Evolutionary conservation across 2,329 filamentous ascomycete genomes (phyloP).

Genomic region (Paramyrothecium sp.): DNA sequence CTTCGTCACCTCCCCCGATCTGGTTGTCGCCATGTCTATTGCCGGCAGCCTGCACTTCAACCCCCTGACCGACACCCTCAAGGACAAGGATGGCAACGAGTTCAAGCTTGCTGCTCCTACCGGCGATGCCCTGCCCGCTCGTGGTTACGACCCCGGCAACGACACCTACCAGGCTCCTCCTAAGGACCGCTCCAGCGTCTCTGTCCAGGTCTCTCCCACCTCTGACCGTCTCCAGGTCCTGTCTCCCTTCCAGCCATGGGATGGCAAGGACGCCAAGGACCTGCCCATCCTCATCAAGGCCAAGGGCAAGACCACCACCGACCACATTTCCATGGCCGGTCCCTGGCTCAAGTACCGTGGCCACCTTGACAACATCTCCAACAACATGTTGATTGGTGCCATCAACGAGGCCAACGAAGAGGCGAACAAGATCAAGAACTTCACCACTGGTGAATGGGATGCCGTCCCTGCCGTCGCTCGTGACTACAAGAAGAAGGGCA

Average conservation of each 20-base stretch:
- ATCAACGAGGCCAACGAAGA: slow-evolving; percentile 94
- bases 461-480: slow-evolving; percentile 91
- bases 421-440: slow-evolving; percentile 97
- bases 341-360: slow-evolving; percentile 99
- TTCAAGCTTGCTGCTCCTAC: slow-evolving; percentile 82
- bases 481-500: slow-evolving; percentile 97
- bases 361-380: slow-evolving; percentile 98
- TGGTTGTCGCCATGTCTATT: slow-evolving; percentile 83
- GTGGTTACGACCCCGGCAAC: slow-evolving; percentile 86
- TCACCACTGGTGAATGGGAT: slow-evolving; percentile 77
- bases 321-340: slow-evolving; percentile 95
- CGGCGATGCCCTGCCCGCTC: slow-evolving; percentile 75
- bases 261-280: slow-evolving; percentile 83
- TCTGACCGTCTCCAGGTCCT: slow-evolving; percentile 96
- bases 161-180: slow-evolving; percentile 97
- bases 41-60: slow-evolving; percentile 90
- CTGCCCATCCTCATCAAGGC: slow-evolving; percentile 97
- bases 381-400: slow-evolving; percentile 99
- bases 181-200: slow-evolving; percentile 68
- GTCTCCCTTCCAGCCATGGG: slow-evolving; percentile 80
- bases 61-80: slow-evolving; percentile 86
- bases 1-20: slow-evolving; percentile 87
- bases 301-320: slow-evolving; percentile 96
- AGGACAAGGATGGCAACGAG: slow-evolving; percentile 94
- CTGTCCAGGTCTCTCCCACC: slow-evolving; percentile 79